phyloP scores from a whole-genome alignment of 2,329 filamentous ascomycete species.

The Talaromyces amestolkiae region DNA sequence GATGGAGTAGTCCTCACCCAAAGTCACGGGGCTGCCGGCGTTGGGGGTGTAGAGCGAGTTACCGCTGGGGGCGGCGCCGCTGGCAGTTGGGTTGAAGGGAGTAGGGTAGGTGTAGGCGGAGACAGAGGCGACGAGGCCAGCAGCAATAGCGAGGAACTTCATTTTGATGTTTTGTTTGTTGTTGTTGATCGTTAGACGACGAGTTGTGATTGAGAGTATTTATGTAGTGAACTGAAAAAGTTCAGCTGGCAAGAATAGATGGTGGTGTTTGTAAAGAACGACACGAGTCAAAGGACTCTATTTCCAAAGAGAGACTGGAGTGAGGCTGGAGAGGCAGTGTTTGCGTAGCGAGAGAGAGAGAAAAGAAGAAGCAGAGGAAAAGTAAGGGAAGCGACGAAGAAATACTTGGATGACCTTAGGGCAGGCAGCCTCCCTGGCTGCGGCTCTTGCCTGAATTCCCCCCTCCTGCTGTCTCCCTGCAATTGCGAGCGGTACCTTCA shows the following conservation, averaged over 20 bases:
- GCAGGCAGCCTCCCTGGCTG: too few relatives aligned
- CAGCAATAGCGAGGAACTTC: conserved; percentile 40
- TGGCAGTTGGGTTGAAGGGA: conserved; percentile 33
- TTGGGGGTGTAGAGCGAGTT: conserved; percentile 57
- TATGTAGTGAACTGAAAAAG: not conserved
- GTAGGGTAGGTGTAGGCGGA: conserved; percentile 33
- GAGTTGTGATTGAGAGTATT: not conserved
- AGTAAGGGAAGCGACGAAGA: not conserved
- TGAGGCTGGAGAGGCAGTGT: conserved; percentile 12
- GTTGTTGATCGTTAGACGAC: conserved; percentile 1
- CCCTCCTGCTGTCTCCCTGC: not conserved
- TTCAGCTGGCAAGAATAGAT: not conserved
- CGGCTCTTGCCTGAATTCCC: not conserved
- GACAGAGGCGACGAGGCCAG: conserved; percentile 40
- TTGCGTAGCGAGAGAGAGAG: not conserved
- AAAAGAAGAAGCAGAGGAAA: not conserved
- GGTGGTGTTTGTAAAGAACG: conserved; percentile 16
- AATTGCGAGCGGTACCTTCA: not conserved
- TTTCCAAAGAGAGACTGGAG: conserved; percentile 16
- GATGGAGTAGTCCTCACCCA: conserved; percentile 56
- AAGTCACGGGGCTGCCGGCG: conserved; percentile 54
- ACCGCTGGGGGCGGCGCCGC: conserved; percentile 38
- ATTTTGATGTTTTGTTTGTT: conserved; percentile 28
- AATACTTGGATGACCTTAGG: not conserved
- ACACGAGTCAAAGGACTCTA: conserved; percentile 18